phyloP scores from a whole-genome alignment of 2,329 filamentous ascomycete species.

The Cladosporium velox region DNA sequence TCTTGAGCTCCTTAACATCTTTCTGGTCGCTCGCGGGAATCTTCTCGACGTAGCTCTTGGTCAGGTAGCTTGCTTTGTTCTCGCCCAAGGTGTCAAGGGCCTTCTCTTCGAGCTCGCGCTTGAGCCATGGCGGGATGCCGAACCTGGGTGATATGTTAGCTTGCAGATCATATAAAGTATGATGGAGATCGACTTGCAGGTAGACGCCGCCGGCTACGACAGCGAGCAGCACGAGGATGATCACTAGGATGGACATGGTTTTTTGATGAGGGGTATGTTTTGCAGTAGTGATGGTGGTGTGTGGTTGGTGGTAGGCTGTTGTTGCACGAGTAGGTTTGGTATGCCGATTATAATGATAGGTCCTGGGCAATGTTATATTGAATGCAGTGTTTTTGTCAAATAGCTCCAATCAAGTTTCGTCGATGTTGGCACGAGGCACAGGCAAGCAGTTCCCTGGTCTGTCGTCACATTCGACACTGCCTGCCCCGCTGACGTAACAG shows the following conservation, averaged over 20 bases:
- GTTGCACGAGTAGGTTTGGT: background rate
- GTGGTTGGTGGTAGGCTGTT: background rate
- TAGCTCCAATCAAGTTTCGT: background rate
- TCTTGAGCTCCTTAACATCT: conserved; percentile 40
- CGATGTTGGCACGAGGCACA: background rate
- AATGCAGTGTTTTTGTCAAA: too few relatives aligned
- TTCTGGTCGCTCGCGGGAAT: conserved; percentile 26
- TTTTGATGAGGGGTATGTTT: too few relatives aligned
- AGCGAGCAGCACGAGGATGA: conserved; percentile 40
- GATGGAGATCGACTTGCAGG: conserved; percentile 30
- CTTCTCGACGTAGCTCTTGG: conserved; percentile 35
- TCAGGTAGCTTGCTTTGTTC: conserved; percentile 47
- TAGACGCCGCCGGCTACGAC: conserved; percentile 44
- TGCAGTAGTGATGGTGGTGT: background rate
- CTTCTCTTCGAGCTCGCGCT: conserved; percentile 49
- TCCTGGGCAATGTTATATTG: too few relatives aligned
- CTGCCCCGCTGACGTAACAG: conserved; percentile 8
- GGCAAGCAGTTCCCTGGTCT: background rate
- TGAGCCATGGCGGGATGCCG: conserved; percentile 50
- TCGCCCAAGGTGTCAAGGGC: conserved; percentile 56
- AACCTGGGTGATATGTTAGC: conserved; percentile 34
- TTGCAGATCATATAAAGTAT: background rate
- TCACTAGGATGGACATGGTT: conserved; percentile 30
- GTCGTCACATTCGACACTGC: background rate
- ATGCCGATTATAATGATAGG: background rate